Evolutionary conservation across 305 asterid species (phyloP), one percentile per base, ranked within the genome.

Genomic region (Stenogyne calaminthoides): DNA sequence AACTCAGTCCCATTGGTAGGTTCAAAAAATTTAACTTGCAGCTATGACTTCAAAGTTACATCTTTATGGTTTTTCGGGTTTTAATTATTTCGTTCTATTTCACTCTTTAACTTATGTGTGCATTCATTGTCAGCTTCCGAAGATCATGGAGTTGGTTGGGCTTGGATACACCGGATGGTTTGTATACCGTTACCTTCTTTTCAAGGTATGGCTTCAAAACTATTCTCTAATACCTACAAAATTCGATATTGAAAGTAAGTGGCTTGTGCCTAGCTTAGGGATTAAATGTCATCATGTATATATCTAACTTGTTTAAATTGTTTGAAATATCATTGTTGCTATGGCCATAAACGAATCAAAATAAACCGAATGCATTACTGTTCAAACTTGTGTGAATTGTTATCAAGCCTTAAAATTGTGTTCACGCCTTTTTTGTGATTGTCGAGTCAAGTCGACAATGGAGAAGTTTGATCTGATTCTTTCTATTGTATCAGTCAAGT

Each of bases 111-210:
- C 11, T 2, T 15, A 7, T 40, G n/a, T 63, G 54, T 3, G 1
- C 12, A 2, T 9, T 56, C 9, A 1, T 51, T 51, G 52, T 51
- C 91, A 95, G 99, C 95, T 95, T 52, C 98, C 99, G 5, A 95
- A 95, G 90, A 78, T 95, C 80, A 75, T 95, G 96, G 99, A 95
- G 88, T 78, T 95, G 86, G 92, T 95, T 52, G 97, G 98, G 20
- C 98, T 95, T 39, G 98, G 99, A 80, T 95, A 95, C 87, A 83
- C 97, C 0, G 99, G 96, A 56, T 95, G 99, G 99, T 95, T 95
- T 74, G 99, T 92, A 64, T 95, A 95, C 84, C 98, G 98, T 46
- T 95, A 95, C 84, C 97, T 95, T 67, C 98, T 95, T 75, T 95
- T 90, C 94, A 92, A 95, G 99, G 99, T 95, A 69, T 14, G 65